A percentile compares a stretch with the other conserved stretches of the same genome.
These are phyloP conservation scores for Termitomyces sp. DNA, from an alignment of 768 basidiomycete species.

Conservation along the genomic window DNA sequence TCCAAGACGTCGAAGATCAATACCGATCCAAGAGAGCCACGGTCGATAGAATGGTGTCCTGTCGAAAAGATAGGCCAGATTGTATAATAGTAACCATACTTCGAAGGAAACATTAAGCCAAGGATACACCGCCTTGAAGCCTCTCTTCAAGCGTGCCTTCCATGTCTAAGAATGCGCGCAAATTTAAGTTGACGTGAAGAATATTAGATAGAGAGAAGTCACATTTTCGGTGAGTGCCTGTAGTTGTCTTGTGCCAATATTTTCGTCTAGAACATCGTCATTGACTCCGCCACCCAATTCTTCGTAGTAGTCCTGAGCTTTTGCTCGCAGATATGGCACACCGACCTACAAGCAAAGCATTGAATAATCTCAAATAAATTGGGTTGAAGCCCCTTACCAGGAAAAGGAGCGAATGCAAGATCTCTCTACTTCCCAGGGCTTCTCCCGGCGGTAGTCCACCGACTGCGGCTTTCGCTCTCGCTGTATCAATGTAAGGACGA, in stretches of 20 bases:
- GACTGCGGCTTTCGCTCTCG: constrained; percentile 64
- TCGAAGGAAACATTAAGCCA: constrained; percentile 78
- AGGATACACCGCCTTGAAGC: constrained; percentile 78
- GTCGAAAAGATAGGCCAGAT: constrained; percentile 89
- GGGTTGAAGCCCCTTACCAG: constrained; percentile 48
- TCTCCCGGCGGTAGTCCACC: constrained; percentile 64
- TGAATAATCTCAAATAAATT: background rate
- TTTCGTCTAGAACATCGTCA: constrained; percentile 61
- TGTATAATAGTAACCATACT: constrained; percentile 78
- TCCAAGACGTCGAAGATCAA: constrained; percentile 77
- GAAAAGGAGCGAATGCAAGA: constrained; percentile 74
- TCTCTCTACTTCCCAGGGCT: constrained; percentile 60
- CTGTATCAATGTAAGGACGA: constrained; percentile 65
- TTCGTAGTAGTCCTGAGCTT: constrained; percentile 89
- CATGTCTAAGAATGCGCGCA: constrained; percentile 37
- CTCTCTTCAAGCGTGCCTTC: constrained; percentile 48
- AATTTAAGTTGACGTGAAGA: constrained; percentile 6
- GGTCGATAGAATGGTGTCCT: constrained; percentile 84
- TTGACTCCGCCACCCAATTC: constrained; percentile 79
- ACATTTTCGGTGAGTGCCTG: constrained; percentile 54
- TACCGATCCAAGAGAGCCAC: constrained; percentile 84
- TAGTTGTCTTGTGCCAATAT: constrained; percentile 37
- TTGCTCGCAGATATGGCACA: constrained; percentile 85
- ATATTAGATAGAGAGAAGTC: constrained; percentile 12
- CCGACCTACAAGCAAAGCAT: constrained; percentile 56